These are phyloP conservation scores for Globisporangium mamillatum DNA, from an alignment of 352 stramenopile genomes.

Conservation along the genomic window DNA sequence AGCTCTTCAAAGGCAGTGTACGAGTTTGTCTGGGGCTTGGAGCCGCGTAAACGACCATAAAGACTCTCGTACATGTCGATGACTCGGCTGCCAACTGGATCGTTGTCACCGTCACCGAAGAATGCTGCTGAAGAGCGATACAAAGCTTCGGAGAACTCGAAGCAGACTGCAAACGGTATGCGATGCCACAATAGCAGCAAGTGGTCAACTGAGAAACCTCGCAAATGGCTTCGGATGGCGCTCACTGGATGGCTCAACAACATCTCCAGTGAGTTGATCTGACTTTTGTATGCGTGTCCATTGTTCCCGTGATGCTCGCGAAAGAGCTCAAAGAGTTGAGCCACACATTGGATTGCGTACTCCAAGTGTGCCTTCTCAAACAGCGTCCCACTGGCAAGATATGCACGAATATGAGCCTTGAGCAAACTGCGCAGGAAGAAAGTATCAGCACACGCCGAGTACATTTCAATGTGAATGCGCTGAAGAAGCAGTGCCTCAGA, in stretches of 20 bases:
- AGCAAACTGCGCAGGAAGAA: conserved; percentile 54
- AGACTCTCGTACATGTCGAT: conserved; percentile 62
- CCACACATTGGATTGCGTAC: conserved; percentile 25
- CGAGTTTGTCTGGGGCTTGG: conserved; percentile 21
- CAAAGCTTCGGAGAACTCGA: conserved; percentile 58
- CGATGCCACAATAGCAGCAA: conserved; percentile 53
- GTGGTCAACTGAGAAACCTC: conserved; percentile 16
- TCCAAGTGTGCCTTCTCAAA: conserved; percentile 41
- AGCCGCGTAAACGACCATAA: conserved; percentile 40
- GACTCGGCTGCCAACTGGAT: background rate
- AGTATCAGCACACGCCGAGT: conserved; percentile 37
- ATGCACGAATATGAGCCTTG: conserved; percentile 48
- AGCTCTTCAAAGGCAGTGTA: conserved; percentile 55
- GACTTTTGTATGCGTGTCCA: background rate
- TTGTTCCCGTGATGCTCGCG: conserved; percentile 18
- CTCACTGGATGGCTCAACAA: background rate
- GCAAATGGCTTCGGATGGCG: too few relatives aligned
- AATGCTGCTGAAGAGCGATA: conserved; percentile 31
- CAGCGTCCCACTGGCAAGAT: conserved; percentile 21
- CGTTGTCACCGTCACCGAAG: conserved; percentile 2
- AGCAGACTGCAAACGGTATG: conserved; percentile 59
- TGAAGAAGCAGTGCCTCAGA: conserved; percentile 56
- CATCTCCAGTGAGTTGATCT: conserved; percentile 1
- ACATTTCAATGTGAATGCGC: conserved; percentile 45
- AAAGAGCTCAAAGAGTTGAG: conserved; percentile 38